These are phyloP conservation scores for Xylaria sp. DNA, from an alignment of 2,329 filamentous ascomycete species.

Conservation along the genomic window DNA sequence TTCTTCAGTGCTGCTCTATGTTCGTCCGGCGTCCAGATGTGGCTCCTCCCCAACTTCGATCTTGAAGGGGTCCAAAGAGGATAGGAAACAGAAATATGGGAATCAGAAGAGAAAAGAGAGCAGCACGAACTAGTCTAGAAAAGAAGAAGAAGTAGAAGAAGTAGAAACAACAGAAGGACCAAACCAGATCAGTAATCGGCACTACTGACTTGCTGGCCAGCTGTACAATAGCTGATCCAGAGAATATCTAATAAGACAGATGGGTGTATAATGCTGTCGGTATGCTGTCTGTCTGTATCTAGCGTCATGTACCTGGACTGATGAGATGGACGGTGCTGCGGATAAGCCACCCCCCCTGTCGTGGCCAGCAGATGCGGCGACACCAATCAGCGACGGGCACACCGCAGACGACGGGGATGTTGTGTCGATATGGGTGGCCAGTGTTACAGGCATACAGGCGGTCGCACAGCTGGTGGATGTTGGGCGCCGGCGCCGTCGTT, in stretches of 20 bases:
- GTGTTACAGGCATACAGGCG: background rate
- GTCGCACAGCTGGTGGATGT: slow-evolving; percentile 18
- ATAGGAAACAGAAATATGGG: slow-evolving; percentile 10
- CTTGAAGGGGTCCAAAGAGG: slow-evolving; percentile 15
- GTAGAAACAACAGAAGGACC: background rate
- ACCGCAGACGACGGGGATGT: slow-evolving; percentile 32
- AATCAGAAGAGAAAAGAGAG: slow-evolving; percentile 8
- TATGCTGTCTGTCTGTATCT: slow-evolving; percentile 4
- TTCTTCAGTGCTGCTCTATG: slow-evolving; percentile 3
- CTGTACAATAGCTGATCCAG: slow-evolving; percentile 10
- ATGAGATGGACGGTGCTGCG: slow-evolving; percentile 19
- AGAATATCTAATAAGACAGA: background rate
- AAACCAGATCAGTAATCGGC: slow-evolving; percentile 28
- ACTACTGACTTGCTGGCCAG: slow-evolving; percentile 9
- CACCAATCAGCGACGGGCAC: slow-evolving; percentile 31
- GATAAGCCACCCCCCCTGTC: slow-evolving; percentile 32
- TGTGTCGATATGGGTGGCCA: slow-evolving; percentile 25
- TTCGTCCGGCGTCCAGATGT: background rate
- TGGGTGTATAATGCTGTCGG: slow-evolving; percentile 1
- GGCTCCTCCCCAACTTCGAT: slow-evolving; percentile 6
- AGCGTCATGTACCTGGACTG: slow-evolving; percentile 25
- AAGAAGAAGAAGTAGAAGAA: slow-evolving; percentile 6
- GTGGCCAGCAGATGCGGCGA: slow-evolving; percentile 37
- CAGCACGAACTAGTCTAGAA: slow-evolving; percentile 17
- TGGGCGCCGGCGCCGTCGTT: slow-evolving; percentile 32